A percentile compares a stretch with the other conserved stretches of the same genome.
These are phyloP conservation scores for Quercus tomentella DNA, from an alignment of 331 rosid species.

Conservation along the genomic window DNA sequence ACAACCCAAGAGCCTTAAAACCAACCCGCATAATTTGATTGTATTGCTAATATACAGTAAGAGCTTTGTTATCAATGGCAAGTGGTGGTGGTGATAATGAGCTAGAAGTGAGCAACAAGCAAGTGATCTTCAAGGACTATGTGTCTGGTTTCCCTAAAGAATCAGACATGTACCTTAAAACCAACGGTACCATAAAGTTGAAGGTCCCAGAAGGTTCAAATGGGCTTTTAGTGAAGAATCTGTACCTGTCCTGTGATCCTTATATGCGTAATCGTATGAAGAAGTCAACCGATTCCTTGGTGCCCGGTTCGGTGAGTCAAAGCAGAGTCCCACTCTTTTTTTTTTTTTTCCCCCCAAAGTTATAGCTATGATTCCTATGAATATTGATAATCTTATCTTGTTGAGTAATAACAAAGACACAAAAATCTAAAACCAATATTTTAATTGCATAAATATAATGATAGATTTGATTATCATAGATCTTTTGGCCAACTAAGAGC, in stretches of 20 bases:
- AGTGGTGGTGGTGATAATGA: slow-evolving; percentile 1
- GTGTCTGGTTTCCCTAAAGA: slow-evolving; percentile 27
- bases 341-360: accelerated
- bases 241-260: slow-evolving; percentile 44
- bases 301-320: background rate
- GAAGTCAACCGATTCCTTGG: background rate
- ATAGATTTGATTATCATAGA: background rate
- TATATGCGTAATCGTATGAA: slow-evolving; percentile 29
- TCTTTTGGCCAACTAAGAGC: background rate
- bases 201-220: slow-evolving; percentile 29
- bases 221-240: slow-evolving; percentile 30
- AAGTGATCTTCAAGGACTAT: slow-evolving; percentile 25
- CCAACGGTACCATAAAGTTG: slow-evolving; percentile 17
- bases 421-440: too few species aligned
- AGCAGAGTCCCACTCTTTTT: too few species aligned
- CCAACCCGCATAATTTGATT: too few species aligned
- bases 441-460: too few species aligned
- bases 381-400: too few species aligned
- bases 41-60: too few species aligned
- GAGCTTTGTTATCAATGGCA: slow-evolving; percentile 9
- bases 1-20: too few species aligned
- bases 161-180: slow-evolving; percentile 23
- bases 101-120: slow-evolving; percentile 28
- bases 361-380: too few species aligned
- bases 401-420: too few species aligned